These are phyloP conservation scores for Trichophyton rubrum DNA, from an alignment of 2,329 filamentous ascomycete genomes.

Conservation along the genomic window DNA sequence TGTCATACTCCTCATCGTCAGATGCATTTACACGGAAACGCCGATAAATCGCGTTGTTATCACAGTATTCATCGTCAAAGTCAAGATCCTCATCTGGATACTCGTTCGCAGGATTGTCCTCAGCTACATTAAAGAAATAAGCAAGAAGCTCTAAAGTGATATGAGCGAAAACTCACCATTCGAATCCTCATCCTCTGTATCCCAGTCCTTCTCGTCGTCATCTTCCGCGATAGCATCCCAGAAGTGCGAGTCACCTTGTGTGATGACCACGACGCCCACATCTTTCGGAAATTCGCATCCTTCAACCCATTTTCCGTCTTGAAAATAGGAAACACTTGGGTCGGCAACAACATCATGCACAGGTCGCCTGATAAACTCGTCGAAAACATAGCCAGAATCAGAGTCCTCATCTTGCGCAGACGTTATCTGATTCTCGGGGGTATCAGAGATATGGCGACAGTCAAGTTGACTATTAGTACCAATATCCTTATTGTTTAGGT, in stretches of 20 bases:
- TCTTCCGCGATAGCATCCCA: slow-evolving; percentile 47
- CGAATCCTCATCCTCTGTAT: slow-evolving; percentile 51
- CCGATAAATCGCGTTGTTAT: slow-evolving; percentile 26
- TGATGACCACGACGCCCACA: slow-evolving; percentile 32
- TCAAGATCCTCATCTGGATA: slow-evolving; percentile 40
- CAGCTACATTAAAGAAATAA: slow-evolving; percentile 23
- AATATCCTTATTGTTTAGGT: not conserved
- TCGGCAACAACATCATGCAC: slow-evolving; percentile 19
- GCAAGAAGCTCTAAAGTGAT: not conserved
- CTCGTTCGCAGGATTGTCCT: slow-evolving; percentile 40
- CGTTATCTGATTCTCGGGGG: slow-evolving; percentile 5
- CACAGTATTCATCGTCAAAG: slow-evolving; percentile 35
- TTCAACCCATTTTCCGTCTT: slow-evolving; percentile 8
- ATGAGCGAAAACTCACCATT: slow-evolving; percentile 36
- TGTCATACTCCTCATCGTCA: slow-evolving; percentile 35
- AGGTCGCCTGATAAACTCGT: slow-evolving; percentile 46
- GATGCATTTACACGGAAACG: slow-evolving; percentile 31
- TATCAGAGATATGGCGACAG: not conserved
- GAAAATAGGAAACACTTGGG: slow-evolving; percentile 6
- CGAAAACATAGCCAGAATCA: slow-evolving; percentile 48
- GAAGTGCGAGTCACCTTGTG: slow-evolving; percentile 36
- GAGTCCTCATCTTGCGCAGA: slow-evolving; percentile 27
- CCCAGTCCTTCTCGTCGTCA: slow-evolving; percentile 42
- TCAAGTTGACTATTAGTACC: not conserved
- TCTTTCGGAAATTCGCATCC: slow-evolving; percentile 19